Evolutionary conservation across 2,329 filamentous ascomycete species (phyloP).

Genomic region (Pyrenochaeta sp.): DNA sequence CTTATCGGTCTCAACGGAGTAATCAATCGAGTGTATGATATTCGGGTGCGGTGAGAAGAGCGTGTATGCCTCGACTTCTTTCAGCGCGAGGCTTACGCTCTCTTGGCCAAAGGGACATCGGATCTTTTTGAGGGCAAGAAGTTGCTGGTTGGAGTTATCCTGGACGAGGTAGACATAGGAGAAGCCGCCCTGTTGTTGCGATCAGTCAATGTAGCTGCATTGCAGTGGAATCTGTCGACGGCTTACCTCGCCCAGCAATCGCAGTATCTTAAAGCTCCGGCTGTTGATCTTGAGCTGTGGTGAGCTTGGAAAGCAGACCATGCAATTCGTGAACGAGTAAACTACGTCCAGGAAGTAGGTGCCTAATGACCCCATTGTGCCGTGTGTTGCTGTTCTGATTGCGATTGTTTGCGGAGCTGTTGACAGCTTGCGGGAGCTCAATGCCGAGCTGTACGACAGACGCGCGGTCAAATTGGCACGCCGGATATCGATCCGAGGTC

Average conservation of each 20-base stretch:
- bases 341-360: constrained; percentile 83
- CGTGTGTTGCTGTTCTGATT: constrained; percentile 2
- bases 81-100: constrained; percentile 91
- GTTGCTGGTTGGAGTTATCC: constrained; percentile 81
- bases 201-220: constrained; percentile 8
- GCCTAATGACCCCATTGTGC: constrained; percentile 46
- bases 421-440: constrained; percentile 26
- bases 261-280: constrained; percentile 93
- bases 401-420: constrained; percentile 21
- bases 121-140: constrained; percentile 98
- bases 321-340: constrained; percentile 91
- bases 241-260: constrained; percentile 86
- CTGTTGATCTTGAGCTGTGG: constrained; percentile 95
- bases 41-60: constrained; percentile 84
- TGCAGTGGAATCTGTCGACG: neutral
- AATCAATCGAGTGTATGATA: constrained; percentile 87
- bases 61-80: constrained; percentile 96
- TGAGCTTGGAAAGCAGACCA: constrained; percentile 94
- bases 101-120: constrained; percentile 97
- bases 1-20: constrained; percentile 78
- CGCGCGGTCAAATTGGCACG: constrained; percentile 9
- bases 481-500: neutral
- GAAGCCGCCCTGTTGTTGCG: constrained; percentile 78
- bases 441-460: constrained; percentile 13
- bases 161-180: constrained; percentile 99